Percentiles rank a stretch among this genome's conserved stretches.
Conservation (phyloP, 805 yeast species). For the Tetrapisispora fleetii region DNA sequence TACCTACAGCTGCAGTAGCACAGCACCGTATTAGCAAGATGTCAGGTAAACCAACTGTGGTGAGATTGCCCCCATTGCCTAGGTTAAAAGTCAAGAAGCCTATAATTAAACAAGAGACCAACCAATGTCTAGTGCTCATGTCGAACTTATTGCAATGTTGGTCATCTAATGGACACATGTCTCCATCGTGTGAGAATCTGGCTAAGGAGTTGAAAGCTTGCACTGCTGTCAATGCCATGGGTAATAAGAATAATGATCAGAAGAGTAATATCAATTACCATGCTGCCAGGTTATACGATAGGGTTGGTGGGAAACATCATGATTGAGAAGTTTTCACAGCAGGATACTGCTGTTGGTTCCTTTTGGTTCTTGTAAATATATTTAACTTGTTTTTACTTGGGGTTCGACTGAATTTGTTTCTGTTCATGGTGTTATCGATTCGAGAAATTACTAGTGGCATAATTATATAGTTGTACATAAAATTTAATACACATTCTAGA, state of each 20-base stretch:
- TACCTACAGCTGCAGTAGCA: background rate
- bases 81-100: conserved; percentile 62
- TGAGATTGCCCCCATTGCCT: conserved; percentile 61
- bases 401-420: background rate
- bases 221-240: conserved; percentile 37
- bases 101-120: conserved; percentile 44
- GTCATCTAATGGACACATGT: conserved; percentile 90
- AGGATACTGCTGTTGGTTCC: background rate
- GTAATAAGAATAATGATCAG: conserved; percentile 15
- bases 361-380: conserved; percentile 1
- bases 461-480: background rate
- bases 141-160: conserved; percentile 83
- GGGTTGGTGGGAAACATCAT: conserved; percentile 40
- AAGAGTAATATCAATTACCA: conserved; percentile 43
- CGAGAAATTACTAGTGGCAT: background rate
- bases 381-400: background rate
- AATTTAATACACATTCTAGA: background rate
- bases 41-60: conserved; percentile 33
- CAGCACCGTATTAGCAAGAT: conserved; percentile 1
- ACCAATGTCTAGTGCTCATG: conserved; percentile 73
- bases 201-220: conserved; percentile 67
- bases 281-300: conserved; percentile 41
- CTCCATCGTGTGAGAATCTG: conserved; percentile 50
- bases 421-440: no score
- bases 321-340: conserved; percentile 11